phyloP scores from a whole-genome alignment of 345 rosid genomes.

The Alliaria petiolata region DNA sequence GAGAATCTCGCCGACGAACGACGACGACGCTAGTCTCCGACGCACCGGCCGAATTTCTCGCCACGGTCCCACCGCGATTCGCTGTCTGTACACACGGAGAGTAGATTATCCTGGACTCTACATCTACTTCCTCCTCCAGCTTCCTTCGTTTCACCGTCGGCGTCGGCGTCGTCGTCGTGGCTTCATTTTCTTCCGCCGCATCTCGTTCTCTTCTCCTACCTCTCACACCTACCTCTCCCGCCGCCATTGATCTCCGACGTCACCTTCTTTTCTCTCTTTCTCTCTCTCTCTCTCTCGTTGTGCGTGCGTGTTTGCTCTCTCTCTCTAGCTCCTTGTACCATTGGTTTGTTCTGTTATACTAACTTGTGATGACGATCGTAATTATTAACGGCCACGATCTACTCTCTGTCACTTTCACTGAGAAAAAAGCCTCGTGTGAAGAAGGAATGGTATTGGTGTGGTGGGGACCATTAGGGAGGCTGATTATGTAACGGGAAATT shows the following conservation, averaged over 20 bases:
- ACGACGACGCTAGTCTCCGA: slow-evolving; percentile 22
- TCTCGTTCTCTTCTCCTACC: slow-evolving; percentile 26
- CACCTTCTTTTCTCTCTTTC: slow-evolving; percentile 7
- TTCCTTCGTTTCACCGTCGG: slow-evolving; percentile 24
- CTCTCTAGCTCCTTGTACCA: neutral
- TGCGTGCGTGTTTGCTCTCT: neutral
- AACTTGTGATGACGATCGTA: neutral
- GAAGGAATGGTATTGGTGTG: neutral
- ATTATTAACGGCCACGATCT: slow-evolving; percentile 18
- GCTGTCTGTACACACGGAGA: slow-evolving; percentile 25
- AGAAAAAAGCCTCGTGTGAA: slow-evolving; percentile 21
- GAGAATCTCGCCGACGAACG: slow-evolving; percentile 20
- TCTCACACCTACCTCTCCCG: neutral
- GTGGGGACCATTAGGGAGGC: neutral
- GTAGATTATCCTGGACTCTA: slow-evolving; percentile 19
- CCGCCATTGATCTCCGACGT: slow-evolving; percentile 26
- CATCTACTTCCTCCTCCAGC: slow-evolving; percentile 8
- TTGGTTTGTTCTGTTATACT: slow-evolving; percentile 14
- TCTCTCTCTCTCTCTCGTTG: neutral
- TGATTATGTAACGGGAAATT: slow-evolving; percentile 20
- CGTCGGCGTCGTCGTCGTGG: neutral
- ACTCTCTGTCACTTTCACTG: slow-evolving; percentile 6
- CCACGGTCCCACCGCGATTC: slow-evolving; percentile 4
- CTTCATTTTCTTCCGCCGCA: neutral
- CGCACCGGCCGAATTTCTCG: slow-evolving; percentile 21